Evolutionary conservation across 129 eudicot genomes (phyloP), one percentile per base, ranked within the genome.

Genomic region (Apium graveolens): DNA sequence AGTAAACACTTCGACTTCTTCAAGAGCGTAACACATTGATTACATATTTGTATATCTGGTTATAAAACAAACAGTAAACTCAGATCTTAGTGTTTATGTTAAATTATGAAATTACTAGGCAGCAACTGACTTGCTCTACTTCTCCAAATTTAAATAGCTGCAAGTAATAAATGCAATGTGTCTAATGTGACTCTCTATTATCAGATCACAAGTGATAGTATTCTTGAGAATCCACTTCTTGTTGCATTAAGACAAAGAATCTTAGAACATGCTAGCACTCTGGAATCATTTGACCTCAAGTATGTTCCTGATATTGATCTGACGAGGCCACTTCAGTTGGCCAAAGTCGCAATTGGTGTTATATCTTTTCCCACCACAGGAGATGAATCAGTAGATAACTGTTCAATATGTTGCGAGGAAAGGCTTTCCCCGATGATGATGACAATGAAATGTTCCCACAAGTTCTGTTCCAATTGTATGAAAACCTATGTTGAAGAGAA

Each of bases 381-480:
- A 1, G 87, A 86, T 6, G 76, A 78, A 63, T 72, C 80, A 31
- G 81, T 81, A 13, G 89, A 87, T 74, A 84, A 48, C 44, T 95
- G 98, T 78, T 88, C 92, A 6, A 85, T 90, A 69, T 95, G 97
- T 71, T 86, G 90, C 32, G 86, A 90, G 81, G 94, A 92, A 68
- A 91, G 86, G 85, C 96, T 87, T 60, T 78, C 88, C 34, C 57
- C 80, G 5, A 85, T 92, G 93, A 83, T 89, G 83, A 81, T 90
- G 74, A 84, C 83, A 53, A 71, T 92, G 82, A 95, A 86, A 82
- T 95, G 97, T 80, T 90, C 97, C 49, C 97, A 95, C 89, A 87
- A 85, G 81, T 91, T 92, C 83, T 95, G 98, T 85, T 95, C 98
- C 45, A 84, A 79, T 82, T 95, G 98, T 78, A 86, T 95, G 88